Base-by-base conservation (phyloP, 805 yeast genomes). In the Saccharomycopsis fermentans region DNA sequence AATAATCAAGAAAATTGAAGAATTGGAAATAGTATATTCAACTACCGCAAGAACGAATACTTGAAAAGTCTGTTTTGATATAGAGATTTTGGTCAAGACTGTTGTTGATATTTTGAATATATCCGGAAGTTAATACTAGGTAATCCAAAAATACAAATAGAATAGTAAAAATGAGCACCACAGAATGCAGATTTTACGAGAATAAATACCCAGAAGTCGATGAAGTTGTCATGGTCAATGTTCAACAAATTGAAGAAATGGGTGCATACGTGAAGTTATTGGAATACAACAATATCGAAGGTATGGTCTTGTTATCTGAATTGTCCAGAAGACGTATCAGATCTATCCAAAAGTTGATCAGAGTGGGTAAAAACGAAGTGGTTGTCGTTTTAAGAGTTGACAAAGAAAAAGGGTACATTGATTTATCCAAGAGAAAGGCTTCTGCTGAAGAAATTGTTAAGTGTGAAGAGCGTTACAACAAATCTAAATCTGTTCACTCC, bases 191-290 rank as follows among this genome's bases (percentile, higher is more conserved):
- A 77, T 94, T 87, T 76, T 94, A 94, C 73, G 99, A 92, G 75
- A 94, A 91, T 82, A 92, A 91, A 74, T 94, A 84, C 78, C 99
- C 99, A 61, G 99, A 94, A 75, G 96, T 94, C 69, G 99, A 94
- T 67, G 99, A 94, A 73, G 96, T 94, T 66, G 98, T 94, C 64
- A 92, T 94, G 96, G 99, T 94, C 70, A 94, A 94, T 74, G 99
- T 94, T 66, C 96, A 88, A 73, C 95, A 88, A 72, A 94, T 94
- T 67, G 99, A 98, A 65, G 99, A 94, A 74, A 94, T 94, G 99
- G 99, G 99, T 61, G 99, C 99, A 14, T 94, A 94, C 73, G 96
- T 94, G 64, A 92, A 90, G 73, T 80, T 94, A 64, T 80, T 94
- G 64, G 99, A 94, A 75, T 94, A 94, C 71, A 98, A 94, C 75